phyloP scores from a whole-genome alignment of 2,329 filamentous ascomycete genomes.

The Cryoendolithus antarcticus region DNA sequence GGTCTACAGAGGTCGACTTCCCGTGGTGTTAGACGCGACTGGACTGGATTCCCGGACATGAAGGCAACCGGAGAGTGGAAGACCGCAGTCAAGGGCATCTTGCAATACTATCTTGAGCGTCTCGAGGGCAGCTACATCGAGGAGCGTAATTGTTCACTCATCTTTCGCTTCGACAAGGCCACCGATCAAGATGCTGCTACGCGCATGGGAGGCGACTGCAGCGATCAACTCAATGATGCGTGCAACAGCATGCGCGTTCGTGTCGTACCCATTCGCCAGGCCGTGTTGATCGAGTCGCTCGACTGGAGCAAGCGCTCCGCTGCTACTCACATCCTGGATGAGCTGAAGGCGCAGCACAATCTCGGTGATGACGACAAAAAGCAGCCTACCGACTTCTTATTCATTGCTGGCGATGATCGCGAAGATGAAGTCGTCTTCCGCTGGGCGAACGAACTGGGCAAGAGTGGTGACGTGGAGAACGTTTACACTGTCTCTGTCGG shows the following conservation, averaged over 20 bases:
- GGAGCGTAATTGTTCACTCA: conserved; percentile 78
- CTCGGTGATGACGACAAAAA: conserved; percentile 18
- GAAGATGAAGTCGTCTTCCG: conserved; percentile 90
- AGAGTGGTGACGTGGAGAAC: conserved; percentile 40
- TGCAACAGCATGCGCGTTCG: conserved; percentile 74
- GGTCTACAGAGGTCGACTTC: too few relatives aligned
- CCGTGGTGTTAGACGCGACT: conserved; percentile 36
- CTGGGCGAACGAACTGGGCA: conserved; percentile 71
- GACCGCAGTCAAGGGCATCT: conserved; percentile 64
- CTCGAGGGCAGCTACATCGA: conserved; percentile 81
- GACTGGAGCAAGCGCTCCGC: conserved; percentile 84
- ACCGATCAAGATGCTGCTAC: conserved; percentile 64
- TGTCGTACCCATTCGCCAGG: conserved; percentile 64
- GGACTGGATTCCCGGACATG: conserved; percentile 67
- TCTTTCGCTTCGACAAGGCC: conserved; percentile 79
- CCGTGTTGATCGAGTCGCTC: conserved; percentile 71
- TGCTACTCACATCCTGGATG: conserved; percentile 54
- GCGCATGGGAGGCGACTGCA: conserved; percentile 77
- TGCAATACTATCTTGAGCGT: conserved; percentile 81
- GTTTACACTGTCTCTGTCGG: conserved; percentile 81
- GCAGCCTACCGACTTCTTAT: conserved; percentile 61
- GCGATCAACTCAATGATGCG: conserved; percentile 88
- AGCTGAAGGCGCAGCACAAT: conserved; percentile 11
- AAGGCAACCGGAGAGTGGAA: conserved; percentile 68
- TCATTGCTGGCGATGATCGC: conserved; percentile 80